Percentiles rank a stretch among this genome's conserved stretches.
Conservation (phyloP, 352 stramenopile species). For the Thalassiosira exigua region DNA sequence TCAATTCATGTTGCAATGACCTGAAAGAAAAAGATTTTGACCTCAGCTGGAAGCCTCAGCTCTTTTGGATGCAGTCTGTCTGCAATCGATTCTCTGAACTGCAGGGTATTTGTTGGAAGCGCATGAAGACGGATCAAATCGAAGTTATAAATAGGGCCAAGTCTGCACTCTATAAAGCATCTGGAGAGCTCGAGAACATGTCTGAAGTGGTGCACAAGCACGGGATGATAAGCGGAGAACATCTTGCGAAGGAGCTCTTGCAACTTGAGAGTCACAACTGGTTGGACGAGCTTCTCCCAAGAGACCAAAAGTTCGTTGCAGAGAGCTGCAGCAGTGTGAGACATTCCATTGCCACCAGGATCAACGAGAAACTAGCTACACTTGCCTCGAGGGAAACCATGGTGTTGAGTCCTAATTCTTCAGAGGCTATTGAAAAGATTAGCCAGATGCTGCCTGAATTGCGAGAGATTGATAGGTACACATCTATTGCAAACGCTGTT, state of each 20-base stretch:
- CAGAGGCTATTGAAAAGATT: constrained; percentile 21
- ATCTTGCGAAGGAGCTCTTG: constrained; percentile 24
- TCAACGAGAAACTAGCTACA: constrained; percentile 20
- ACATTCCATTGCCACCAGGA: constrained; percentile 10
- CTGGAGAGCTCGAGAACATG: constrained; percentile 48
- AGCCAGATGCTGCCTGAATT: constrained; percentile 27
- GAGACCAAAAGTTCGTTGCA: constrained; percentile 42
- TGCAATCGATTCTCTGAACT: constrained; percentile 8
- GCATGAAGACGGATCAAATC: constrained; percentile 1
- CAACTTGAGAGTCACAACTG: constrained; percentile 37
- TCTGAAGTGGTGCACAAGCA: constrained; percentile 19
- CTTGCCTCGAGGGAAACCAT: neutral
- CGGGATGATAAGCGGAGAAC: constrained; percentile 44
- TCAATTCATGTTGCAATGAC: constrained; percentile 11
- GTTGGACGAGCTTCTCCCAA: constrained; percentile 53
- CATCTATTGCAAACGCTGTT: too few relatives aligned
- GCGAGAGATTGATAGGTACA: constrained; percentile 26
- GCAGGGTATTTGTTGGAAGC: constrained; percentile 20
- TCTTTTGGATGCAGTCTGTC: constrained; percentile 32
- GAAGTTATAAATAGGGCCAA: constrained; percentile 30
- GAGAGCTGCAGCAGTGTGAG: constrained; percentile 29
- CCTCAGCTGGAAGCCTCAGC: constrained; percentile 10
- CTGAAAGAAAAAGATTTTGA: constrained; percentile 21
- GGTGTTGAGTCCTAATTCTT: constrained; percentile 3
- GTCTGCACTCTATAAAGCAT: constrained; percentile 9